Evolutionary conservation across 805 yeast species (phyloP).

Genomic region (Naumovozyma dairenensis): DNA sequence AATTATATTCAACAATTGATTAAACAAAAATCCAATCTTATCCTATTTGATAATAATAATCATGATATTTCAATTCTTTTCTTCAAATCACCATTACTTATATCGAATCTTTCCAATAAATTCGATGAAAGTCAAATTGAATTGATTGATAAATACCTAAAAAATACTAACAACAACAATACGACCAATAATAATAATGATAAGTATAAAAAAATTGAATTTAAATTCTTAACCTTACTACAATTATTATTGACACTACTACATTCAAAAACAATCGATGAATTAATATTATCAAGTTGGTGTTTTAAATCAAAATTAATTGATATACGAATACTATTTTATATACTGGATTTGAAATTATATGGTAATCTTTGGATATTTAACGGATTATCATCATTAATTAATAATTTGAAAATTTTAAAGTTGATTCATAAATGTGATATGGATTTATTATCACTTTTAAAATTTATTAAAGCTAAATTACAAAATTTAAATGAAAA

Average conservation of each 20-base stretch:
- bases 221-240: slow-evolving; percentile 13
- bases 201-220: slow-evolving; percentile 6
- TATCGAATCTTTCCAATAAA: slow-evolving; percentile 3
- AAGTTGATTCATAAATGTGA: slow-evolving; percentile 20
- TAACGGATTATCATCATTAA: slow-evolving; percentile 19
- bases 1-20: slow-evolving; percentile 12
- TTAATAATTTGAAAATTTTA: slow-evolving; percentile 17
- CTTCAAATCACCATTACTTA: neutral
- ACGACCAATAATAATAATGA: neutral
- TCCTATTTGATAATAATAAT: slow-evolving; percentile 13
- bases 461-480: slow-evolving; percentile 4
- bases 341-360: slow-evolving; percentile 17
- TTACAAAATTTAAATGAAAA: slow-evolving; percentile 1
- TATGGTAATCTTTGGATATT: slow-evolving; percentile 26
- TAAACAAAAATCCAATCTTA: slow-evolving; percentile 12
- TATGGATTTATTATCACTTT: neutral
- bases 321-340: slow-evolving; percentile 23
- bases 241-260: slow-evolving; percentile 16
- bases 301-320: slow-evolving; percentile 7
- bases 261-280: slow-evolving; percentile 18
- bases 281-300: slow-evolving; percentile 14
- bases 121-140: slow-evolving; percentile 16
- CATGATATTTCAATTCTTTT: neutral
- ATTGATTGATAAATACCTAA: slow-evolving; percentile 12
- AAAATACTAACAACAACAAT: neutral